Percentiles rank a stretch among this genome's conserved stretches.
phyloP scores from a whole-genome alignment of 2,329 filamentous ascomycete species.

The Trichoderma sp. region DNA sequence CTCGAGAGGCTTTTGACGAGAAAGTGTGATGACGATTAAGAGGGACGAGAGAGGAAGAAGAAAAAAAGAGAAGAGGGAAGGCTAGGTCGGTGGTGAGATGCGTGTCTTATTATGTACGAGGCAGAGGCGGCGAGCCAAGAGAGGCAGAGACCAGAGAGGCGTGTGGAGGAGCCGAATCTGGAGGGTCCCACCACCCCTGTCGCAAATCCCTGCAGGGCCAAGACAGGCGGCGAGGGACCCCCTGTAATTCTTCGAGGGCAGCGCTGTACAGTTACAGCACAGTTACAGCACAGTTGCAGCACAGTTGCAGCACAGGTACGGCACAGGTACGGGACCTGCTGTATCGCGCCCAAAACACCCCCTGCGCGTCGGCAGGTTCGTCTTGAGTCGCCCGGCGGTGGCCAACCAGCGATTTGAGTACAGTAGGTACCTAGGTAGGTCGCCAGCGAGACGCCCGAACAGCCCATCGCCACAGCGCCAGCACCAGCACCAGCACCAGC shows the following conservation, averaged over 20 bases:
- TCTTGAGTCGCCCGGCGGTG: too few relatives aligned
- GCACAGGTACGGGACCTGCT: too few relatives aligned
- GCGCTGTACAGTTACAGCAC: too few relatives aligned
- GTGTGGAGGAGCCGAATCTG: not conserved
- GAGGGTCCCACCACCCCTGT: constrained; percentile 14
- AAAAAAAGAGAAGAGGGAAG: not conserved
- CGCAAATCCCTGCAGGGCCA: constrained; percentile 15
- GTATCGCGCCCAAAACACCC: too few relatives aligned
- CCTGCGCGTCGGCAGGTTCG: not conserved
- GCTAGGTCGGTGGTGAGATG: constrained; percentile 13
- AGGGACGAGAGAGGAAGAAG: constrained; percentile 4
- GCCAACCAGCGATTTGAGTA: constrained; percentile 21
- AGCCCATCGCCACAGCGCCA: too few relatives aligned
- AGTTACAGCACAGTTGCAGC: too few relatives aligned
- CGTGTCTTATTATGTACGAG: constrained; percentile 19
- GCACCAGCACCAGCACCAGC: too few relatives aligned
- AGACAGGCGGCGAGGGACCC: not conserved
- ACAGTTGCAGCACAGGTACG: too few relatives aligned
- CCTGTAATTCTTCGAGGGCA: not conserved
- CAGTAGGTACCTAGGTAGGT: too few relatives aligned
- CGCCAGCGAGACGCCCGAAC: too few relatives aligned
- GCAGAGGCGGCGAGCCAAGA: not conserved
- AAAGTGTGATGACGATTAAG: constrained; percentile 7
- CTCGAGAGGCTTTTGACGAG: constrained; percentile 1
- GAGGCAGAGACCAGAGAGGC: not conserved